These are phyloP conservation scores for Saccharomycopsis crataegensis DNA, from an alignment of 1,139 yeast species.

Conservation along the genomic window DNA sequence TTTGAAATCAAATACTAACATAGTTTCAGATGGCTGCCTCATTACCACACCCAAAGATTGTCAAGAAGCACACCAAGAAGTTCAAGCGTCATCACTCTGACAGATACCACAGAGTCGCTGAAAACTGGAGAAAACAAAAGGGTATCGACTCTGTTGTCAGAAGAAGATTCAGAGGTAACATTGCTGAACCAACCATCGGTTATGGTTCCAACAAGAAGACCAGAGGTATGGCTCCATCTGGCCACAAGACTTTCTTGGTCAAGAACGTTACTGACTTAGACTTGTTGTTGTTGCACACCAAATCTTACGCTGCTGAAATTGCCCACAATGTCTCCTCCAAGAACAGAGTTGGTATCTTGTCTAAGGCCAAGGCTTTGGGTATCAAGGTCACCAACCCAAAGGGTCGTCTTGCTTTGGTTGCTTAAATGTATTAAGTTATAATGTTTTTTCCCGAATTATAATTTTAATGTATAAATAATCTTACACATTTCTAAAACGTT, in stretches of 20 bases:
- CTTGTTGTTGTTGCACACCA: slow-evolving; percentile 93
- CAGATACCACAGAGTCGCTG: slow-evolving; percentile 97
- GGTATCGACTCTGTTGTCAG: slow-evolving; percentile 99
- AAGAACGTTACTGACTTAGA: slow-evolving; percentile 92
- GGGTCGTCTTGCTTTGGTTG: slow-evolving; percentile 98
- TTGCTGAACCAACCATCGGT: slow-evolving; percentile 99
- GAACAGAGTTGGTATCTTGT: slow-evolving; percentile 95
- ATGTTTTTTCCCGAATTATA: too few relatives aligned
- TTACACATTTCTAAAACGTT: too few relatives aligned
- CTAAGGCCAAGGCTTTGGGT: slow-evolving; percentile 98
- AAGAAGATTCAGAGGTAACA: slow-evolving; percentile 99
- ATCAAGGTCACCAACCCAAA: slow-evolving; percentile 98
- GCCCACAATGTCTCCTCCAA: slow-evolving; percentile 98
- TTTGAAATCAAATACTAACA: neutral
- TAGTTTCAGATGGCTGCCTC: slow-evolving; percentile 78
- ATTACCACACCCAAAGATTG: slow-evolving; percentile 98
- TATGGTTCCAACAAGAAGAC: slow-evolving; percentile 99
- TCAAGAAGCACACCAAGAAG: slow-evolving; percentile 98
- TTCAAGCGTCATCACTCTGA: slow-evolving; percentile 99
- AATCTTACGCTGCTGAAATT: slow-evolving; percentile 98
- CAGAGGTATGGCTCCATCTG: slow-evolving; percentile 92
- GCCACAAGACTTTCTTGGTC: slow-evolving; percentile 95
- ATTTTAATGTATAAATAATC: too few relatives aligned
- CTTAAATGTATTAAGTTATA: slow-evolving; percentile 41
- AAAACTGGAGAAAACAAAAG: slow-evolving; percentile 99